These are phyloP conservation scores for Mucor mucedo DNA, from an alignment of 371 early-diverging fungal genomes.

Conservation along the genomic window DNA sequence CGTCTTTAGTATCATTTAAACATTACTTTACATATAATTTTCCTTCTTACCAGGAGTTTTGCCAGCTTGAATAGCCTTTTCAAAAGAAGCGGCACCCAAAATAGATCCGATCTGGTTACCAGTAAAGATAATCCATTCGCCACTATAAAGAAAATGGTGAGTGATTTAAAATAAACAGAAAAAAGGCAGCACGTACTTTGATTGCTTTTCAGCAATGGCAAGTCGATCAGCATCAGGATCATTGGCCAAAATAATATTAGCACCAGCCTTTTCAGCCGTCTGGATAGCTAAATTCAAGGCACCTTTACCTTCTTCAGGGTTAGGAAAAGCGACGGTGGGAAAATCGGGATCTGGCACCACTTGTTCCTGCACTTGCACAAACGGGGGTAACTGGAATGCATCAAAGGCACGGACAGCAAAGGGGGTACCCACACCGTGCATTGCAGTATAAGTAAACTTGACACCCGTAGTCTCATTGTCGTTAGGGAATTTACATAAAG, in stretches of 20 bases:
- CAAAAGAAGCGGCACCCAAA: conserved; percentile 77
- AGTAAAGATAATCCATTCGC: conserved; percentile 83
- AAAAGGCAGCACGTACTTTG: conserved; percentile 29
- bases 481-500: conserved; percentile 45
- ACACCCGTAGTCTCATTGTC: conserved; percentile 57
- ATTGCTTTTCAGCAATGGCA: conserved; percentile 83
- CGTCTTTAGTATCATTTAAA: neutral
- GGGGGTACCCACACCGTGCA: conserved; percentile 94
- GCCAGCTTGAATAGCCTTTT: conserved; percentile 60
- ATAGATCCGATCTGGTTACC: conserved; percentile 94
- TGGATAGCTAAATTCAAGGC: conserved; percentile 82
- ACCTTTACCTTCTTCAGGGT: conserved; percentile 93
- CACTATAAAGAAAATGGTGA: conserved; percentile 28
- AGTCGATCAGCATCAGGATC: conserved; percentile 98
- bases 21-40: neutral
- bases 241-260: conserved; percentile 88
- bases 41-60: conserved; percentile 48
- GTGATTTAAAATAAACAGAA: too few relatives aligned
- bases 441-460: conserved; percentile 90
- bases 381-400: conserved; percentile 70
- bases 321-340: conserved; percentile 91
- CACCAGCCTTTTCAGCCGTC: conserved; percentile 65
- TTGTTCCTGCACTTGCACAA: conserved; percentile 71
- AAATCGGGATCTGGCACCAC: conserved; percentile 89
- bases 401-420: conserved; percentile 77